Percentiles rank a stretch among this genome's conserved stretches.
Evolutionary conservation across 208 protist species (phyloP).

Genomic region (Acanthamoeba divionensis): DNA sequence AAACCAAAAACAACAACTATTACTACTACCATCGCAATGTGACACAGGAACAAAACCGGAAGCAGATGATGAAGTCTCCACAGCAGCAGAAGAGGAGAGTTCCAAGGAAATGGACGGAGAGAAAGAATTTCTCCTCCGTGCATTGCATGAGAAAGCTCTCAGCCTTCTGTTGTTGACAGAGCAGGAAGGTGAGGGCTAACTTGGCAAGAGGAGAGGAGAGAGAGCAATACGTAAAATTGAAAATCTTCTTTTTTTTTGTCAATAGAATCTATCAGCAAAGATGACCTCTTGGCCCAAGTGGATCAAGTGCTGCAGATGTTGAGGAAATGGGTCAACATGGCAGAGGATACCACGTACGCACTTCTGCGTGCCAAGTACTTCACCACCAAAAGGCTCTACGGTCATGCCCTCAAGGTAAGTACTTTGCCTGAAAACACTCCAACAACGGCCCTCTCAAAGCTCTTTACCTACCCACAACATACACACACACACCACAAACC

Average conservation of each 20-base stretch:
- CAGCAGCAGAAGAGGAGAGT: not conserved
- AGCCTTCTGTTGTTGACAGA: too few relatives aligned
- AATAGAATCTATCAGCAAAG: not conserved
- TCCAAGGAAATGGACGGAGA: slow-evolving; percentile 4
- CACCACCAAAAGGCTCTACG: not conserved
- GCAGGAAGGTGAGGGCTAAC: too few relatives aligned
- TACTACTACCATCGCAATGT: not conserved
- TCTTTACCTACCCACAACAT: not conserved
- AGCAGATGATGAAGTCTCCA: not conserved
- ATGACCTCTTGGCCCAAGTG: not conserved
- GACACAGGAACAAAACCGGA: slow-evolving; percentile 2
- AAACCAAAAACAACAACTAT: not conserved
- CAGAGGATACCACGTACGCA: not conserved
- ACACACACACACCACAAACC: not conserved
- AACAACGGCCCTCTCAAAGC: not conserved
- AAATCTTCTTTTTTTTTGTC: too few relatives aligned
- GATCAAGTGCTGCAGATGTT: not conserved
- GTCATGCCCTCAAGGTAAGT: slow-evolving; percentile 6
- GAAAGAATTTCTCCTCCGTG: not conserved
- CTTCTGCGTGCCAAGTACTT: not conserved
- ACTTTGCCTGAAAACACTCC: not conserved
- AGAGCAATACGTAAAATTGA: too few relatives aligned
- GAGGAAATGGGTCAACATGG: slow-evolving; percentile 33
- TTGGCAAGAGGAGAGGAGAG: too few relatives aligned
- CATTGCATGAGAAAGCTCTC: not conserved